A percentile compares a stretch with the other conserved stretches of the same genome.
Evolutionary conservation across 805 yeast genomes (phyloP).

Genomic region (Scheffersomyces lignosus): DNA sequence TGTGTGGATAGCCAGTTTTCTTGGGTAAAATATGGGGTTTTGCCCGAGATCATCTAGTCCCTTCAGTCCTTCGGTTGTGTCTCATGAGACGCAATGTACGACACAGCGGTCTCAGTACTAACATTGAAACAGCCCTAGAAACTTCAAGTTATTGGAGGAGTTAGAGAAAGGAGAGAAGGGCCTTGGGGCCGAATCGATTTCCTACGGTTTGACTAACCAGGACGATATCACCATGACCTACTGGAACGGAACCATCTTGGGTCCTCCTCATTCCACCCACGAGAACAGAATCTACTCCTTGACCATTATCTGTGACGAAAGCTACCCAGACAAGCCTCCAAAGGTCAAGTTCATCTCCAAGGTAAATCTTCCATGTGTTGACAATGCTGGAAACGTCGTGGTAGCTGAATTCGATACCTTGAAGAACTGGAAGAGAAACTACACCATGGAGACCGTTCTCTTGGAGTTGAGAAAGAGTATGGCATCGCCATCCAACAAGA

Average conservation of each 20-base stretch:
- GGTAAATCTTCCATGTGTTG: conserved; percentile 92
- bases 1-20: too few relatives aligned
- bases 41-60: too few relatives aligned
- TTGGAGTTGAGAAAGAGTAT: conserved; percentile 81
- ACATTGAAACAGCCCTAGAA: conserved; percentile 66
- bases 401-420: conserved; percentile 59
- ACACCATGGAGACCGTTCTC: conserved; percentile 89
- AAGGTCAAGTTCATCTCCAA: conserved; percentile 74
- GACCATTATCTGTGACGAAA: conserved; percentile 74
- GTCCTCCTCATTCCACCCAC: conserved; percentile 89
- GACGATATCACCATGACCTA: conserved; percentile 91
- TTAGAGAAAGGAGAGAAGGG: conserved; percentile 98
- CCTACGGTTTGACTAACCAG: conserved; percentile 87
- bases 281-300: conserved; percentile 92
- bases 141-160: conserved; percentile 92
- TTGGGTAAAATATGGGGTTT: too few relatives aligned
- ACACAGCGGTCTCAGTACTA: too few relatives aligned
- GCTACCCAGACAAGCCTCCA: conserved; percentile 91
- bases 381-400: conserved; percentile 54
- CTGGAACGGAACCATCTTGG: conserved; percentile 98
- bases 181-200: conserved; percentile 92
- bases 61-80: too few relatives aligned
- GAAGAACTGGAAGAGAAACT: conserved; percentile 83
- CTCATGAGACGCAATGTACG: too few relatives aligned
- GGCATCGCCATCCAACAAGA: conserved; percentile 82